Base-by-base conservation (phyloP, 2,329 filamentous ascomycete genomes). In the Raffaelea arxii region DNA sequence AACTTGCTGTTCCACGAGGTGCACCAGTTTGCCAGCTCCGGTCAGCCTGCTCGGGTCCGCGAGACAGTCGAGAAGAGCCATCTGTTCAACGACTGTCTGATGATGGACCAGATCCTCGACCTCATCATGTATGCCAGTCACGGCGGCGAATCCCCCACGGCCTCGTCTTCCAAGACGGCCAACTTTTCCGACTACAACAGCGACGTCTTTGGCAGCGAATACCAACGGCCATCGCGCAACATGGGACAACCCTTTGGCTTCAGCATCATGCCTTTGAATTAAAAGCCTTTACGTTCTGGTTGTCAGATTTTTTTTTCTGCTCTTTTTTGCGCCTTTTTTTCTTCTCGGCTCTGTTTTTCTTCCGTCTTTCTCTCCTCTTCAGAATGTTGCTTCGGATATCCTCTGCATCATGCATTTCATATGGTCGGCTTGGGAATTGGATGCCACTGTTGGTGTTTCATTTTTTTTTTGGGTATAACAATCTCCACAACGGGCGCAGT, bases 221-320 rank as follows among this genome's bases (percentile, higher is more conserved):
- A 57, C 25, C 56, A 60, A 49, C 53, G 61, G 27, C 56, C 57
- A 12, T 58, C 59, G 40, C 57, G 60, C 48, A 62, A 63, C 32
- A 65, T 65, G 55, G 64, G 64, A 1, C 38, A 63, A 47, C 63
- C 62, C 1, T 60, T 62, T 54, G 63, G 63, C 1, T 64, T 67
- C 46, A 60, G 56, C 11, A 64, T 67, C 45, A 59, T 67, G 58
- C 55, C 59, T 1, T 25, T 67, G 43, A 66, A 66, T 52, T 66
- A 55, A 45, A 21, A 10, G 21, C 24, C 11, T 25, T n/a, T 12
- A 6, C 21, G 6, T 23, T 14, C 22, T 27, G n/a, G n/a, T 30
- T 41, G 14, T 32, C 30, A 7, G 24, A 18, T 21, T 19, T 14
- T 22, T 42, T 25, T 27, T 27, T 30, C 27, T 30, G 19, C 30